Evolutionary conservation across 2,329 filamentous ascomycete genomes (phyloP).

Genomic region (Proliferodiscus dingleyae): DNA sequence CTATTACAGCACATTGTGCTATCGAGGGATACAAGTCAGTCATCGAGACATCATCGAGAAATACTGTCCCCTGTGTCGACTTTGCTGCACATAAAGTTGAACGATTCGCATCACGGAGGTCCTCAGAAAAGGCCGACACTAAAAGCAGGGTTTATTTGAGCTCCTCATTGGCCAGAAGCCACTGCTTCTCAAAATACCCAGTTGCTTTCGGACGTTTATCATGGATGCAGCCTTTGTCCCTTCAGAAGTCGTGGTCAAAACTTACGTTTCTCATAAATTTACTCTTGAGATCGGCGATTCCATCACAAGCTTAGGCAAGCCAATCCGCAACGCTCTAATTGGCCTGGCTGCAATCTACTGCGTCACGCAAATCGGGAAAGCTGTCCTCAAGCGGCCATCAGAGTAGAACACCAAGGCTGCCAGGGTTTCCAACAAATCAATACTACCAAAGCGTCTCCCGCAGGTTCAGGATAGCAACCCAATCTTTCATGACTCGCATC

Average conservation of each 20-base stretch:
- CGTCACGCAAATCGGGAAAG: conserved; percentile 32
- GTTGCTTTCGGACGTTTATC: neutral
- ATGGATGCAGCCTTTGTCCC: conserved; percentile 37
- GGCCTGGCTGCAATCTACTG: conserved; percentile 39
- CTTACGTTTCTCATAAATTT: conserved; percentile 45
- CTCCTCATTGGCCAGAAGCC: neutral
- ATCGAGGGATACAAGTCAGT: conserved; percentile 81
- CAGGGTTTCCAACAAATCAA: neutral
- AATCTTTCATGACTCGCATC: conserved; percentile 4
- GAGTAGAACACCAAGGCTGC: conserved; percentile 2
- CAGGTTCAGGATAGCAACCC: neutral
- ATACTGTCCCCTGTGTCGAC: neutral
- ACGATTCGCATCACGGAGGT: neutral
- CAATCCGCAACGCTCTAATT: conserved; percentile 46
- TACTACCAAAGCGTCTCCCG: conserved; percentile 7
- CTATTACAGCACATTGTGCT: conserved; percentile 78
- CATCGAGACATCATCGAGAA: conserved; percentile 47
- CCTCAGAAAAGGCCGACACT: neutral
- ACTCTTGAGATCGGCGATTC: conserved; percentile 46
- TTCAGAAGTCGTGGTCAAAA: conserved; percentile 39
- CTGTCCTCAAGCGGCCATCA: conserved; percentile 26
- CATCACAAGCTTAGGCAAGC: conserved; percentile 43
- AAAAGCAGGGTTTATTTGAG: neutral
- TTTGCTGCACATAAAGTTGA: neutral
- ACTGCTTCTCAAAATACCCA: neutral